These are phyloP conservation scores for Botrytis hyacinthi DNA, from an alignment of 2,329 filamentous ascomycete species.

Conservation along the genomic window DNA sequence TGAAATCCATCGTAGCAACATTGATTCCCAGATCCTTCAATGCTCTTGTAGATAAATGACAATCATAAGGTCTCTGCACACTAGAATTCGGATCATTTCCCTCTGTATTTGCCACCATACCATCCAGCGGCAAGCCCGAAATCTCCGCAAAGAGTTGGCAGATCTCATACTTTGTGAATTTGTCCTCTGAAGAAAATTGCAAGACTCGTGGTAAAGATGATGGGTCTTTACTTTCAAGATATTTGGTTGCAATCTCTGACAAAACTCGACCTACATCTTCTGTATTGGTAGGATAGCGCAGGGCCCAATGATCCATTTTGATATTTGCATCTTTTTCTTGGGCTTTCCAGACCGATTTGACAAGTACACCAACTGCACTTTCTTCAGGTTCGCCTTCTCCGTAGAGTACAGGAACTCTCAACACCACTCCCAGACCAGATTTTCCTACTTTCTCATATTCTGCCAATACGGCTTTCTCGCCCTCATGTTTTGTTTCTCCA, in stretches of 20 bases:
- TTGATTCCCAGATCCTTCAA: conserved; percentile 73
- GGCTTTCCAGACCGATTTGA: conserved; percentile 73
- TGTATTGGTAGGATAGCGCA: conserved; percentile 84
- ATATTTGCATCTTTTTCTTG: conserved; percentile 62
- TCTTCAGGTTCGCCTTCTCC: conserved; percentile 72
- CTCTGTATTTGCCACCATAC: conserved; percentile 66
- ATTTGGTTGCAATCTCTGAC: conserved; percentile 68
- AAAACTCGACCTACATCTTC: conserved; percentile 76
- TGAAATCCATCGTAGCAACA: conserved; percentile 72
- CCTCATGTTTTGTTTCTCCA: conserved; percentile 69
- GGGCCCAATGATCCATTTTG: conserved; percentile 82
- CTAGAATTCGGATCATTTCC: conserved; percentile 69
- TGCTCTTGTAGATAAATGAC: conserved; percentile 75
- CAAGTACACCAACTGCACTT: conserved; percentile 78
- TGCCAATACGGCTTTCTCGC: conserved; percentile 67
- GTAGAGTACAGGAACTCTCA: conserved; percentile 83
- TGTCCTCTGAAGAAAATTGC: conserved; percentile 85
- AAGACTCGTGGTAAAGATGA: conserved; percentile 64
- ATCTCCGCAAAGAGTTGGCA: conserved; percentile 75
- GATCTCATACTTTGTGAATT: conserved; percentile 87
- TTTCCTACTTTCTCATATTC: conserved; percentile 51
- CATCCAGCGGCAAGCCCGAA: conserved; percentile 68
- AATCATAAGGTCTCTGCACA: conserved; percentile 82
- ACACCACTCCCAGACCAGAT: conserved; percentile 60
- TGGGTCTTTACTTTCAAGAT: conserved; percentile 52